These are phyloP conservation scores for Starmerella vaccinii DNA, from an alignment of 805 yeast species.

Conservation along the genomic window DNA sequence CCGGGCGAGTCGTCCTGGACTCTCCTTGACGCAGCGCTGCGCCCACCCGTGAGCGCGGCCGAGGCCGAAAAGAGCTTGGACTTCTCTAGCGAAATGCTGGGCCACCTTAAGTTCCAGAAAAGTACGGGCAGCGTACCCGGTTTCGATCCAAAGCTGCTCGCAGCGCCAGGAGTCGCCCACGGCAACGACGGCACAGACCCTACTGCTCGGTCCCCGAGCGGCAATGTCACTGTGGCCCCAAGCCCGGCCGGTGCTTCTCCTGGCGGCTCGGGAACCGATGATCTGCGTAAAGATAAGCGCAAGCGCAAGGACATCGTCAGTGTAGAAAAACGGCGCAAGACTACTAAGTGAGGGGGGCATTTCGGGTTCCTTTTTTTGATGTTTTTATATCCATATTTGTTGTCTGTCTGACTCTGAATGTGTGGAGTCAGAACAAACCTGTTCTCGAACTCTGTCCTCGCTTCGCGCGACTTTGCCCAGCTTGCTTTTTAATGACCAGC, in stretches of 20 bases:
- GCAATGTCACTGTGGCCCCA: not conserved
- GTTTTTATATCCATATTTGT: no score
- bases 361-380: no score
- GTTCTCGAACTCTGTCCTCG: no score
- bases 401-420: no score
- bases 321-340: slow-evolving; percentile 16
- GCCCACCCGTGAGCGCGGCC: slow-evolving; percentile 40
- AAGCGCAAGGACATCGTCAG: slow-evolving; percentile 11
- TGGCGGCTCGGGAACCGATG: slow-evolving; percentile 6
- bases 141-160: slow-evolving; percentile 57
- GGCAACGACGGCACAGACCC: slow-evolving; percentile 4
- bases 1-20: slow-evolving; percentile 26
- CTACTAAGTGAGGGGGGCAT: not conserved
- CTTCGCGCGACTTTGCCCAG: no score
- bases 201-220: slow-evolving; percentile 1
- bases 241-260: slow-evolving; percentile 4
- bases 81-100: slow-evolving; percentile 33
- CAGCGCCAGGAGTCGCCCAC: slow-evolving; percentile 27
- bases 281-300: slow-evolving; percentile 17
- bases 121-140: slow-evolving; percentile 70
- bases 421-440: no score
- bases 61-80: slow-evolving; percentile 26
- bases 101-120: slow-evolving; percentile 51
- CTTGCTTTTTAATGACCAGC: no score
- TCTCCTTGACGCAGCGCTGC: slow-evolving; percentile 25